Percentiles rank a stretch among this genome's conserved stretches.
phyloP scores from a whole-genome alignment of 768 basidiomycete genomes.

The Crepidotus variabilis region DNA sequence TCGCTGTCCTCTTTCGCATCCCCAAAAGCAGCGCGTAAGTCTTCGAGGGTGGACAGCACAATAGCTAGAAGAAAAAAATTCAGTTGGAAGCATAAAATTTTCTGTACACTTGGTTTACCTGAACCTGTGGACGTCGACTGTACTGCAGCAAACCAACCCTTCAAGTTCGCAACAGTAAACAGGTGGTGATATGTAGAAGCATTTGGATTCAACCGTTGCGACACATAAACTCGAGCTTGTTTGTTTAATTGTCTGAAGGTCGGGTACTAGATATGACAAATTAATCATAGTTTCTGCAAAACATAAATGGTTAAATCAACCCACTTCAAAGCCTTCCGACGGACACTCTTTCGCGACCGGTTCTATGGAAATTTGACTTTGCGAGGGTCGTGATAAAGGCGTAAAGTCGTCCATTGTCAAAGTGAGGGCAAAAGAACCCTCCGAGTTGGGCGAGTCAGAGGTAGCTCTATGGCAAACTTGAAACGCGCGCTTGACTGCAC shows the following conservation, averaged over 20 bases:
- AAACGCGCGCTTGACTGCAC: too few relatives aligned
- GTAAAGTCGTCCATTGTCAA: conserved; percentile 31
- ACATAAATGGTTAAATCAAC: conserved; percentile 13
- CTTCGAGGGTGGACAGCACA: conserved; percentile 54
- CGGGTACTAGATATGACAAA: conserved; percentile 36
- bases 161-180: conserved; percentile 55
- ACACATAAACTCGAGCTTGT: conserved; percentile 61
- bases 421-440: conserved; percentile 5
- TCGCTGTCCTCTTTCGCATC: conserved; percentile 36
- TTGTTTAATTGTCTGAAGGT: conserved; percentile 53
- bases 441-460: conserved; percentile 3
- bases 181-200: conserved; percentile 41
- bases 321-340: conserved; percentile 43
- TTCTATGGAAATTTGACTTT: conserved; percentile 34
- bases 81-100: background rate
- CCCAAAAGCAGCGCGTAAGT: conserved; percentile 53
- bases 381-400: conserved; percentile 31
- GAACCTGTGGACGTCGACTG: conserved; percentile 30
- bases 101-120: conserved; percentile 25
- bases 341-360: conserved; percentile 32
- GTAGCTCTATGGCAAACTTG: background rate
- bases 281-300: background rate
- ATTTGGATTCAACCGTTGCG: conserved; percentile 44
- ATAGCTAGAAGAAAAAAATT: conserved; percentile 42
- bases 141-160: conserved; percentile 71